Conservation (phyloP, 2,329 filamentous ascomycete species). For the Penicillium sp. region DNA sequence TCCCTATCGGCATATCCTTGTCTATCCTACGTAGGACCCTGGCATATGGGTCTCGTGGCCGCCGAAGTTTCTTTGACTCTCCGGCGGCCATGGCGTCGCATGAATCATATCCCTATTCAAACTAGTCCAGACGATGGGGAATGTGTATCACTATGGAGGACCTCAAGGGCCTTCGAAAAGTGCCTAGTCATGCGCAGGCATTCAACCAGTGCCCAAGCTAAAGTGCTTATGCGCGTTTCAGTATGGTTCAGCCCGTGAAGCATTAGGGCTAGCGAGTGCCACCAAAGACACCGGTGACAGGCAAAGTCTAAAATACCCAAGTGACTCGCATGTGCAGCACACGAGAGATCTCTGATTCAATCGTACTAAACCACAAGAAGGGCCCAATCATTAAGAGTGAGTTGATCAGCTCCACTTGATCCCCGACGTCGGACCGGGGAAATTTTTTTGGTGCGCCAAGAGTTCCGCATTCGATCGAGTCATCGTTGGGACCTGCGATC, state of each 20-base stretch:
- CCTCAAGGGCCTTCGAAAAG: neutral
- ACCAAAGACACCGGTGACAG: neutral
- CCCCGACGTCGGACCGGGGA: conserved; percentile 22
- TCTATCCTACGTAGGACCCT: neutral
- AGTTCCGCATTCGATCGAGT: conserved; percentile 23
- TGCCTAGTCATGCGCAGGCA: neutral
- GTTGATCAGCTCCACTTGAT: conserved; percentile 13
- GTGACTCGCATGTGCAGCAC: neutral
- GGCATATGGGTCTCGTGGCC: neutral
- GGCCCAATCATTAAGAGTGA: conserved; percentile 4
- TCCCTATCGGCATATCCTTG: conserved; percentile 3
- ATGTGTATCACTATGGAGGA: neutral
- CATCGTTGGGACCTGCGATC: conserved; percentile 5
- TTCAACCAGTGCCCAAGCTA: neutral
- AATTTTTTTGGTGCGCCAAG: conserved; percentile 23
- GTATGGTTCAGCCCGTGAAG: neutral
- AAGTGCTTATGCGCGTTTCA: neutral
- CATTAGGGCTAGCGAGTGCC: neutral
- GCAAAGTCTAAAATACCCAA: neutral
- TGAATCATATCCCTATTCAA: neutral
- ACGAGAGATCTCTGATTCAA: neutral
- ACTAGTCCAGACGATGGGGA: neutral
- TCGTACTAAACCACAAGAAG: neutral
- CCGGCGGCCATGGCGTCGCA: neutral
- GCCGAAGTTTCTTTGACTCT: neutral